These are phyloP conservation scores for Sugiyamaella floridensis DNA, from an alignment of 805 yeast species.

Conservation along the genomic window DNA sequence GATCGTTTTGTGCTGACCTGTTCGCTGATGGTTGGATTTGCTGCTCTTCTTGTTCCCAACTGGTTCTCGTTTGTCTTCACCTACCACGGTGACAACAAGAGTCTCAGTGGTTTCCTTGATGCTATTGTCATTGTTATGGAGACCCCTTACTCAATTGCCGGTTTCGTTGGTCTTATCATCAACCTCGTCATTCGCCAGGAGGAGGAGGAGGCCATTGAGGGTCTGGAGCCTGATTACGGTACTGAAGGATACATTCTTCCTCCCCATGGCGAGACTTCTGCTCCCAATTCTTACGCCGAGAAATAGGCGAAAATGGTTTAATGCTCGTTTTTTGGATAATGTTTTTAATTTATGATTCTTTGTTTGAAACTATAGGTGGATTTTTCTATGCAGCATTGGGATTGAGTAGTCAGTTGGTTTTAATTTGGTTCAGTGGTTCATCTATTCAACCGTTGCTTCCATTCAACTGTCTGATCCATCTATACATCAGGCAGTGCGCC, in stretches of 20 bases:
- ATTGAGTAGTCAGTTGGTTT: too few species aligned
- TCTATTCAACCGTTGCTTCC: too few species aligned
- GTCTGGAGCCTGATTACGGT: slow-evolving; percentile 4
- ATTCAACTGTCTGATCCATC: too few species aligned
- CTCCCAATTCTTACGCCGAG: background rate
- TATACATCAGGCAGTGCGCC: too few species aligned
- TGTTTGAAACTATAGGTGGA: too few species aligned
- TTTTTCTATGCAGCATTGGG: too few species aligned
- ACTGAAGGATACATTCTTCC: slow-evolving; percentile 3
- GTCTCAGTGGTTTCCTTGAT: slow-evolving; percentile 54
- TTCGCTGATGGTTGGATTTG: slow-evolving; percentile 57
- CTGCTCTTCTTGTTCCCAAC: slow-evolving; percentile 53
- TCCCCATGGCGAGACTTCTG: background rate
- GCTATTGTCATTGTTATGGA: slow-evolving; percentile 67
- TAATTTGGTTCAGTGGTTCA: too few species aligned
- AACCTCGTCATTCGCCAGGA: slow-evolving; percentile 60
- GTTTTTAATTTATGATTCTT: background rate
- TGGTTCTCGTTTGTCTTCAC: slow-evolving; percentile 65
- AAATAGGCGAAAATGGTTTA: background rate
- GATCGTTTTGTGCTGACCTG: slow-evolving; percentile 68
- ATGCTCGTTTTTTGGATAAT: background rate
- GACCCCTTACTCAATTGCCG: slow-evolving; percentile 66
- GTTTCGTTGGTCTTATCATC: slow-evolving; percentile 53
- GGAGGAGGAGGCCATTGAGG: slow-evolving; percentile 7
- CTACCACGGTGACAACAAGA: slow-evolving; percentile 52